These are phyloP conservation scores for Prasinococcaceae sp. DNA, from an alignment of 139 green algal species.

Conservation along the genomic window DNA sequence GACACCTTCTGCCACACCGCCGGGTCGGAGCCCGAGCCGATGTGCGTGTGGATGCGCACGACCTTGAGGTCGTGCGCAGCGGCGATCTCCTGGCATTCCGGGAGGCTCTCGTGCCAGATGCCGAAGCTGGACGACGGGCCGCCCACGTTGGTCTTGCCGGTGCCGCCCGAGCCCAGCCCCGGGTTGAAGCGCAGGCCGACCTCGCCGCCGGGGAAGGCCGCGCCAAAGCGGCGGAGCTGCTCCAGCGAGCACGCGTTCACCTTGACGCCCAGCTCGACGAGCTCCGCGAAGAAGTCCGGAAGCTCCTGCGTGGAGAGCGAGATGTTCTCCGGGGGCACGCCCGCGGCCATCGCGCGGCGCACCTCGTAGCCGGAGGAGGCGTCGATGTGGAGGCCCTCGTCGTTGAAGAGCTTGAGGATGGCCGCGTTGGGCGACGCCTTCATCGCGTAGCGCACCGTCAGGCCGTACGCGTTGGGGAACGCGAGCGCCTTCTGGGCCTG, in stretches of 20 bases:
- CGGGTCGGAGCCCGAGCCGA: constrained; percentile 18
- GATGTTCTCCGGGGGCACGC: constrained; percentile 9
- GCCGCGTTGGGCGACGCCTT: constrained; percentile 19
- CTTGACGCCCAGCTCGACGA: constrained; percentile 15
- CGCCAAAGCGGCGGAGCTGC: constrained; percentile 18
- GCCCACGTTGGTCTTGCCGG: constrained; percentile 23
- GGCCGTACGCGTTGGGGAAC: constrained; percentile 23
- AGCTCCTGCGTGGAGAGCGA: constrained; percentile 20
- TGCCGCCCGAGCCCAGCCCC: constrained; percentile 17
- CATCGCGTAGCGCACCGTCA: constrained; percentile 25
- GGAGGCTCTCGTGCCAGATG: constrained; percentile 23
- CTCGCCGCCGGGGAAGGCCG: constrained; percentile 11
- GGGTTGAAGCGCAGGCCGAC: constrained; percentile 22
- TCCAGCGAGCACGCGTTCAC: constrained; percentile 21
- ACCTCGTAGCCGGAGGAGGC: constrained; percentile 18
- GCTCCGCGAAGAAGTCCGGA: constrained; percentile 15
- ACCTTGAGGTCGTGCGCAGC: constrained; percentile 20
- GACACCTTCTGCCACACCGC: constrained; percentile 21
- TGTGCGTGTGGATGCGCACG: constrained; percentile 25
- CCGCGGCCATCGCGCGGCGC: constrained; percentile 12
- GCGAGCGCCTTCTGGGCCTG: constrained; percentile 9
- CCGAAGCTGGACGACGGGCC: constrained; percentile 18
- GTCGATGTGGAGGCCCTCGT: constrained; percentile 21
- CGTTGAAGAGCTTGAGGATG: constrained; percentile 17
- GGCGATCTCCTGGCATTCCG: constrained; percentile 13